phyloP scores from a whole-genome alignment of 108 stramenopile species.

The Nannochloropsis gaditana region DNA sequence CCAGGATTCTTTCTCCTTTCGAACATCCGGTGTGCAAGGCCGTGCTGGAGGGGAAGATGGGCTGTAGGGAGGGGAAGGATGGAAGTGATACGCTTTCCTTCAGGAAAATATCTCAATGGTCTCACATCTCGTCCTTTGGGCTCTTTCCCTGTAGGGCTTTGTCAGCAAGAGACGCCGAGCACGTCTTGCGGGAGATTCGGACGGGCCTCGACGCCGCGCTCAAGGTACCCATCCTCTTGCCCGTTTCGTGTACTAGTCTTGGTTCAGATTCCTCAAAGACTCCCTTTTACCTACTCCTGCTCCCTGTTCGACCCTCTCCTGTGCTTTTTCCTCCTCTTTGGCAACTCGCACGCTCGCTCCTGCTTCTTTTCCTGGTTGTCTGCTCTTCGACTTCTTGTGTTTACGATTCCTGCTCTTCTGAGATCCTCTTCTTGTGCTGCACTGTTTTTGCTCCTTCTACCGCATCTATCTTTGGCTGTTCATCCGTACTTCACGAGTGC shows the following conservation, averaged over 20 bases:
- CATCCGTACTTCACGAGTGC: too few relatives aligned
- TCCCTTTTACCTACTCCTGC: neutral
- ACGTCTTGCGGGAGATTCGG: neutral
- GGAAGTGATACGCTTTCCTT: neutral
- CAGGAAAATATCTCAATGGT: neutral
- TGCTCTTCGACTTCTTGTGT: neutral
- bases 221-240: neutral
- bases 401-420: neutral
- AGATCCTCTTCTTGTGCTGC: neutral
- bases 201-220: neutral
- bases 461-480: too few relatives aligned
- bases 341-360: neutral
- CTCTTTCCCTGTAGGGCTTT: neutral
- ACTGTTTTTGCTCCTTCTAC: too few relatives aligned
- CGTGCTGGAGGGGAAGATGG: neutral
- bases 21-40: slow-evolving; percentile 41
- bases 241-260: too few relatives aligned
- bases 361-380: neutral
- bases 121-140: neutral
- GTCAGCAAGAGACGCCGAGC: neutral
- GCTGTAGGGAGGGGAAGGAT: neutral
- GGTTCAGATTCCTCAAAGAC: too few relatives aligned
- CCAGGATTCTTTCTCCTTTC: slow-evolving; percentile 53
- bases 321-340: neutral
- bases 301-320: neutral